phyloP scores from a whole-genome alignment of 2,329 filamentous ascomycete genomes.

The Daldinia eschscholtzii region DNA sequence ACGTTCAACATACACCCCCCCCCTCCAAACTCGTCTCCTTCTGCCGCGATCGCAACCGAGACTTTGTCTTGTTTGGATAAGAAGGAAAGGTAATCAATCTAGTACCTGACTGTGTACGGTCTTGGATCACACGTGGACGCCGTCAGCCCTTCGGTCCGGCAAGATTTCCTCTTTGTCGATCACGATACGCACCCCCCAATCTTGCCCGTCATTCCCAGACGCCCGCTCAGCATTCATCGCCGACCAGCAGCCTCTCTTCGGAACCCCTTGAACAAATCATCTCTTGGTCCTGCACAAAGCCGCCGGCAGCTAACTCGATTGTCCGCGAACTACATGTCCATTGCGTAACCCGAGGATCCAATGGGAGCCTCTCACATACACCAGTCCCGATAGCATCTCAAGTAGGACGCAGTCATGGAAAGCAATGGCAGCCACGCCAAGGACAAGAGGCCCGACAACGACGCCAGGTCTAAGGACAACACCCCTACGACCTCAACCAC shows the following conservation, averaged over 20 bases:
- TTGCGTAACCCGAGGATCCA: slow-evolving; percentile 61
- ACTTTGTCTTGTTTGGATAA: slow-evolving; percentile 41
- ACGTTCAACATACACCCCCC: slow-evolving; percentile 9
- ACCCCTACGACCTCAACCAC: slow-evolving; percentile 48
- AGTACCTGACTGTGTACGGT: slow-evolving; percentile 20
- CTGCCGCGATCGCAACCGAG: slow-evolving; percentile 43
- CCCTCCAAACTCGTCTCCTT: slow-evolving; percentile 13
- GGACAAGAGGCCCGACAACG: slow-evolving; percentile 56
- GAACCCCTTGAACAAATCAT: slow-evolving; percentile 48
- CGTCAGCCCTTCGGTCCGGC: slow-evolving; percentile 40
- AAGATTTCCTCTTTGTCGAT: slow-evolving; percentile 46
- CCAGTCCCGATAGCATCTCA: slow-evolving; percentile 53
- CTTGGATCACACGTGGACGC: slow-evolving; percentile 42
- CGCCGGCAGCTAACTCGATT: slow-evolving; percentile 57
- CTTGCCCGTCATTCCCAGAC: slow-evolving; percentile 30
- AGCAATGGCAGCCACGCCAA: slow-evolving; percentile 56
- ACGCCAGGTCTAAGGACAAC: slow-evolving; percentile 55
- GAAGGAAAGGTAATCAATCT: slow-evolving; percentile 15
- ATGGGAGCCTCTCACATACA: slow-evolving; percentile 56
- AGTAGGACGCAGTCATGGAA: slow-evolving; percentile 51
- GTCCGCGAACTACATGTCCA: slow-evolving; percentile 58
- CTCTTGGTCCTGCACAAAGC: slow-evolving; percentile 57
- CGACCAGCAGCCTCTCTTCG: slow-evolving; percentile 43
- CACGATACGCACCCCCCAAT: slow-evolving; percentile 46
- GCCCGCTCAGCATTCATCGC: slow-evolving; percentile 32